A percentile compares a stretch with the other conserved stretches of the same genome.
Evolutionary conservation across 352 stramenopile genomes (phyloP).

Genomic region (Globisporangium uncinulatum): DNA sequence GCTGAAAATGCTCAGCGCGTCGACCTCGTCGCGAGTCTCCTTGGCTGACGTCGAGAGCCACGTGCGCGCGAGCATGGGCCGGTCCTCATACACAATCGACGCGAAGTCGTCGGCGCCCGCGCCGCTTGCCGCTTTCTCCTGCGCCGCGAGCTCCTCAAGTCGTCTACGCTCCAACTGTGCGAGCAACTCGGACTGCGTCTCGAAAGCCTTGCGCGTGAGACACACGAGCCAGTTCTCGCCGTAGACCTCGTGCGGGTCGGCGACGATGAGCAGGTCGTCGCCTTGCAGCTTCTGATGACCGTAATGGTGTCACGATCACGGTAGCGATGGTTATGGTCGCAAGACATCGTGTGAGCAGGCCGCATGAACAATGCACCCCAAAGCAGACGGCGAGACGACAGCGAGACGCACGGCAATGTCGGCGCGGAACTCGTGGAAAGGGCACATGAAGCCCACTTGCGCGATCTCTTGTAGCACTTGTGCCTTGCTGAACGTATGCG

Average conservation of each 20-base stretch:
- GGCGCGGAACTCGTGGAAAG: constrained; percentile 42
- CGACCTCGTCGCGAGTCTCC: constrained; percentile 65
- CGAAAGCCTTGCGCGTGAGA: constrained; percentile 56
- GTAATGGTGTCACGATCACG: background rate
- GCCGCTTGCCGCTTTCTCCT: constrained; percentile 23
- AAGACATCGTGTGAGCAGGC: too few species aligned
- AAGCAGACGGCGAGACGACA: too few species aligned
- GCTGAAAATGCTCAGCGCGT: constrained; percentile 43
- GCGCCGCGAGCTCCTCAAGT: constrained; percentile 30
- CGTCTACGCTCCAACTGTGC: constrained; percentile 39
- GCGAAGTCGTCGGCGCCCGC: constrained; percentile 37
- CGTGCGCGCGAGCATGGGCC: constrained; percentile 49
- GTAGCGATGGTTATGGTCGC: too few species aligned
- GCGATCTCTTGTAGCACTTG: constrained; percentile 72
- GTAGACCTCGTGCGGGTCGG: constrained; percentile 67
- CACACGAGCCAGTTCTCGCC: constrained; percentile 85
- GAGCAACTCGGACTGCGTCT: constrained; percentile 62
- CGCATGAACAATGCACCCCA: too few species aligned
- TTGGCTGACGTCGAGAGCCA: constrained; percentile 45
- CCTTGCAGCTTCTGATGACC: constrained; percentile 47
- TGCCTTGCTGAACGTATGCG: constrained; percentile 60
- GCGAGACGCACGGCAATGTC: constrained; percentile 6
- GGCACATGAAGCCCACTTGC: constrained; percentile 78
- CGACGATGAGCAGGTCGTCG: constrained; percentile 70
- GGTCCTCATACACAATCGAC: constrained; percentile 72